Conservation (phyloP, 192 early-diverging fungal genomes). For the Kappamyces sp. region DNA sequence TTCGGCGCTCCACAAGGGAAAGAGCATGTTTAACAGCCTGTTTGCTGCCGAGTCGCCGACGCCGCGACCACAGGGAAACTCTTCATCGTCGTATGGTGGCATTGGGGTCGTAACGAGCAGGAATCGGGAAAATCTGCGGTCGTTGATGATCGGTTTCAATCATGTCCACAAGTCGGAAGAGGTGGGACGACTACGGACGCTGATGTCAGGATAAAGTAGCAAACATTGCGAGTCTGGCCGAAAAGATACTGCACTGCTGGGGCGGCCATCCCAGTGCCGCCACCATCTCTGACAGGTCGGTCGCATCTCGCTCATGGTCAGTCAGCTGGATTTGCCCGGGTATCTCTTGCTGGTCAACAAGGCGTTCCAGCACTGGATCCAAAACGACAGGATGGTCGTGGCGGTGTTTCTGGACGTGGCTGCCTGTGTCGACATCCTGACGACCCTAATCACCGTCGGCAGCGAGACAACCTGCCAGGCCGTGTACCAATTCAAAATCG, state of each 20-base stretch:
- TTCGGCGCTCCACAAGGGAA: too few relatives aligned
- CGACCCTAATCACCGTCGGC: too few relatives aligned
- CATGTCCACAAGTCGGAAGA: constrained; percentile 15
- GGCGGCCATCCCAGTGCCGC: background rate
- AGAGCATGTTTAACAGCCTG: too few relatives aligned
- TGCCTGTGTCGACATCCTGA: too few relatives aligned
- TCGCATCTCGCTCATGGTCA: background rate
- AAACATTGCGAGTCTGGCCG: constrained; percentile 2
- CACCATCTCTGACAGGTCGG: constrained; percentile 5
- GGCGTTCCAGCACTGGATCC: background rate
- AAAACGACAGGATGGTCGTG: too few relatives aligned
- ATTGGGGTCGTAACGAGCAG: background rate
- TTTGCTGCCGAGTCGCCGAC: too few relatives aligned
- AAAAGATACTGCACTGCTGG: background rate
- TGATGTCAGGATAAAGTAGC: constrained; percentile 3
- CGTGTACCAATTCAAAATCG: too few relatives aligned
- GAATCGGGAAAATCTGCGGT: constrained; percentile 5
- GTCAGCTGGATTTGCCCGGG: constrained; percentile 10
- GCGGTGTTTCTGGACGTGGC: too few relatives aligned
- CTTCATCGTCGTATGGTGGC: too few relatives aligned
- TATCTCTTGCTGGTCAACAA: constrained; percentile 1
- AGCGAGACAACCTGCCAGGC: too few relatives aligned
- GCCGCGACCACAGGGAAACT: too few relatives aligned
- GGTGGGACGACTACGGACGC: background rate
- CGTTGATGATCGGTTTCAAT: constrained; percentile 14